Conservation (phyloP, 768 basidiomycete species). For the Termitomyces sp. region DNA sequence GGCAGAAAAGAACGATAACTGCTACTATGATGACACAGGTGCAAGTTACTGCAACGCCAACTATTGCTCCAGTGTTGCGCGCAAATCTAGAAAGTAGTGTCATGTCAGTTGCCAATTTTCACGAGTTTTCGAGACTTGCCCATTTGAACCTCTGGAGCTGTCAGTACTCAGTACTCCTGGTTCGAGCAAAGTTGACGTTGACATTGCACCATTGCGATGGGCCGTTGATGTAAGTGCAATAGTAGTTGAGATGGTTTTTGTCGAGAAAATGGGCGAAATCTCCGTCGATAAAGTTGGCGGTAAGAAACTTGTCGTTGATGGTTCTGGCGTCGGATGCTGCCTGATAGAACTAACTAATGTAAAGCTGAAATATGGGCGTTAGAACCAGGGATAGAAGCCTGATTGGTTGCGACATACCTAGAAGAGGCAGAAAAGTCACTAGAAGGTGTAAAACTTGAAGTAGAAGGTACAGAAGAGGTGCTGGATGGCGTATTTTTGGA, state of each 20-base stretch:
- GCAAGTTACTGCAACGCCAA: slow-evolving; percentile 31
- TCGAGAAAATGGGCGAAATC: neutral
- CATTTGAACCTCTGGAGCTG: slow-evolving; percentile 15
- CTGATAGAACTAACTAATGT: neutral
- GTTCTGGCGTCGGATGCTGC: neutral
- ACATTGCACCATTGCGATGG: slow-evolving; percentile 5
- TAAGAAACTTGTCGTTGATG: neutral
- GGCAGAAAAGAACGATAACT: slow-evolving; percentile 27
- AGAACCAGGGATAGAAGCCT: neutral
- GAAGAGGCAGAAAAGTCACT: neutral
- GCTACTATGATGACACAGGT: slow-evolving; percentile 23
- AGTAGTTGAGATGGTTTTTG: neutral
- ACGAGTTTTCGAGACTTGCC: slow-evolving; percentile 13
- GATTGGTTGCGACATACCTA: neutral
- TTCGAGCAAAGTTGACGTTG: slow-evolving; percentile 18
- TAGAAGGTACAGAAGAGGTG: neutral
- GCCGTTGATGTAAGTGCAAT: slow-evolving; percentile 11
- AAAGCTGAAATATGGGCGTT: neutral
- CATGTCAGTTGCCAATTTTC: neutral
- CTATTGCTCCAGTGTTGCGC: slow-evolving; percentile 33
- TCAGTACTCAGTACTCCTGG: slow-evolving; percentile 30
- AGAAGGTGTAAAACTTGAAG: neutral
- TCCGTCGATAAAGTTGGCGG: neutral
- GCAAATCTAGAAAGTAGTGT: slow-evolving; percentile 25
- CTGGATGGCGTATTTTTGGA: neutral